Conservation (phyloP, 2,329 filamentous ascomycete species). For the Diaporthe sp. region DNA sequence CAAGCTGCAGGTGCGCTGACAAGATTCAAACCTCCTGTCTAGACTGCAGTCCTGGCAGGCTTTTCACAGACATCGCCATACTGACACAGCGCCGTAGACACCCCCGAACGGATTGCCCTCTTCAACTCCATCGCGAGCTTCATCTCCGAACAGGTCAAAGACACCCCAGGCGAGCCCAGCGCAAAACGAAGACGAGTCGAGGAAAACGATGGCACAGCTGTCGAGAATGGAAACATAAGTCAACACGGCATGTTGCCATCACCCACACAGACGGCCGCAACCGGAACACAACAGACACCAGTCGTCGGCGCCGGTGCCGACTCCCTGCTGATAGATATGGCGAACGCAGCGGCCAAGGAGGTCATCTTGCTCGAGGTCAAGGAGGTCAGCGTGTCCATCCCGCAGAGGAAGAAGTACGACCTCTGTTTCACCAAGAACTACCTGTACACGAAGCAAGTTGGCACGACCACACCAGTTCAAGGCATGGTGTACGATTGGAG, state of each 20-base stretch:
- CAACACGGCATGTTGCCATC: slow-evolving; percentile 32
- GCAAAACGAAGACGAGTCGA: slow-evolving; percentile 38
- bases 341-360: slow-evolving; percentile 59
- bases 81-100: slow-evolving; percentile 54
- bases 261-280: slow-evolving; percentile 13
- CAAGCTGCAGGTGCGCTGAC: slow-evolving; percentile 60
- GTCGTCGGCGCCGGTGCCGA: slow-evolving; percentile 38
- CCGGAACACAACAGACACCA: slow-evolving; percentile 18
- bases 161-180: slow-evolving; percentile 32
- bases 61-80: rapidly evolving
- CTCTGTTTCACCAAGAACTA: slow-evolving; percentile 72
- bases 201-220: background rate
- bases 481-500: slow-evolving; percentile 71
- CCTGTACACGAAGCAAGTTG: slow-evolving; percentile 68
- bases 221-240: slow-evolving; percentile 20
- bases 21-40: background rate
- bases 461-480: slow-evolving; percentile 63
- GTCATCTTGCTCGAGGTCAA: slow-evolving; percentile 70
- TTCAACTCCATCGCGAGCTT: slow-evolving; percentile 61
- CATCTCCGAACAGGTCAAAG: slow-evolving; percentile 34
- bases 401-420: slow-evolving; percentile 77
- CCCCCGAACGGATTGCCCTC: slow-evolving; percentile 61
- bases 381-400: slow-evolving; percentile 76
- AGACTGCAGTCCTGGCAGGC: too few relatives aligned
- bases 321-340: slow-evolving; percentile 38